Base-by-base conservation (phyloP, 371 early-diverging fungal species). In the Choanephora cucurbitarum region DNA sequence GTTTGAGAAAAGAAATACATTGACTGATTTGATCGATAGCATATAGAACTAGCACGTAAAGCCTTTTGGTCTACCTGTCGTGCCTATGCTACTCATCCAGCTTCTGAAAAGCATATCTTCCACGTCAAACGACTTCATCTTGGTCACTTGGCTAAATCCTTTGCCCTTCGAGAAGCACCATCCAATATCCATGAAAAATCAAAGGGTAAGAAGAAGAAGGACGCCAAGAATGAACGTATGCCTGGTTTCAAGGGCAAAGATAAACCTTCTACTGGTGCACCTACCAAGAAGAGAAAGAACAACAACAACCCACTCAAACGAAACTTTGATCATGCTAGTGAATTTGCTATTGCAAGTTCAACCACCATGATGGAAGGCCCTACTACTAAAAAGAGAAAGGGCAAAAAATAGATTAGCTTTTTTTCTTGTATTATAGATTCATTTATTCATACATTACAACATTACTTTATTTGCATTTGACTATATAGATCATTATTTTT, bases 121-220 rank as follows among this genome's bases (percentile, higher is more conserved):
- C 95, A 97, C 66, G 79, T 97, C 57, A 88, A 89, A 58, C 87
- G 89, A 49, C 75, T 98, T 60, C 99, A 98, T 69, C 80, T 96
- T 41, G 99, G 99, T 15, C 99, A 98, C 64, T 72, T 92, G 52
- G 97, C 98, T 44, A 97, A 96, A 70, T 81, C 91, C n/a, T 98
- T 98, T 85, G 95, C 85, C 9, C 72, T 98, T 53, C 82, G 92
- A 43, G 95, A 94, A 61, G 86, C 91, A 10, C 97, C 97, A 37
- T 83, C 84, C 37, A 78, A 83, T 58, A 73, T 85, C 41, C 64
- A 77, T 21, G 70, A 73, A 44, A 66, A 73, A 0, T 75, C 58
- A 22, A 79, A 73, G 46, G 61, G 60, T 8, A 67, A 74, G 37
- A 76, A 73, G 63, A 81, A 71, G 44, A 77, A 76, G 63, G 69